A percentile compares a stretch with the other conserved stretches of the same genome.
Evolutionary conservation across 2,329 filamentous ascomycete species (phyloP).

Genomic region (Arthroderma sp.): DNA sequence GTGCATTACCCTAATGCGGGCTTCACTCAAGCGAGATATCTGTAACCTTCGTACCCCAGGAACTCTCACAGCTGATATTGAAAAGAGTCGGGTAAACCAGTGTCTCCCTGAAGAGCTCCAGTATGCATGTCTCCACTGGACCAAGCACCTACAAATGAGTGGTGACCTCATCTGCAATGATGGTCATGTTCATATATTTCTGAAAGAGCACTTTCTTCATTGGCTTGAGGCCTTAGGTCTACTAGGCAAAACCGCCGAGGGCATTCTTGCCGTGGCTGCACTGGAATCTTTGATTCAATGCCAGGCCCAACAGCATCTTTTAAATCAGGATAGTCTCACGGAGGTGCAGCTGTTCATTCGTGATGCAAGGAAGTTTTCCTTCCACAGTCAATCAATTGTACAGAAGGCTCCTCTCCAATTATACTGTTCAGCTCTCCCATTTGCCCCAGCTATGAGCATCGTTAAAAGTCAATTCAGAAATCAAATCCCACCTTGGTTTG

Average conservation of each 20-base stretch:
- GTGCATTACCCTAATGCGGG: conserved; percentile 8
- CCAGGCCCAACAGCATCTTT: neutral
- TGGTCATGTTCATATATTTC: neutral
- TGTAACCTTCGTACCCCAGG: conserved; percentile 11
- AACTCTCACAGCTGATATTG: neutral
- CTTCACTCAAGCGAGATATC: conserved; percentile 11
- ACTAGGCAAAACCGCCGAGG: neutral
- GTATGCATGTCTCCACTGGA: conserved; percentile 3
- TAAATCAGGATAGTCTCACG: neutral
- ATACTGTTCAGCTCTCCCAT: conserved; percentile 22
- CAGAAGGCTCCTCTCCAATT: conserved; percentile 23
- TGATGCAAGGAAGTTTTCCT: conserved; percentile 21
- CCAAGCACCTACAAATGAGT: neutral
- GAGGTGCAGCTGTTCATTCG: conserved; percentile 19
- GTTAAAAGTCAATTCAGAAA: conserved; percentile 15
- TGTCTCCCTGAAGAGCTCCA: neutral
- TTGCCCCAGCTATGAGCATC: conserved; percentile 17
- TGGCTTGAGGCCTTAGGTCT: conserved; percentile 13
- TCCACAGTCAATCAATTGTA: conserved; percentile 17
- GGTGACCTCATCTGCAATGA: neutral
- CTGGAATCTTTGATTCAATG: neutral
- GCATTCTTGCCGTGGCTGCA: neutral
- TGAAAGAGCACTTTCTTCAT: conserved; percentile 4
- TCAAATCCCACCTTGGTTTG: conserved; percentile 12
- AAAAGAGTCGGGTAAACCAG: neutral